phyloP scores from a whole-genome alignment of 768 basidiomycete genomes.

The Russula compacta region DNA sequence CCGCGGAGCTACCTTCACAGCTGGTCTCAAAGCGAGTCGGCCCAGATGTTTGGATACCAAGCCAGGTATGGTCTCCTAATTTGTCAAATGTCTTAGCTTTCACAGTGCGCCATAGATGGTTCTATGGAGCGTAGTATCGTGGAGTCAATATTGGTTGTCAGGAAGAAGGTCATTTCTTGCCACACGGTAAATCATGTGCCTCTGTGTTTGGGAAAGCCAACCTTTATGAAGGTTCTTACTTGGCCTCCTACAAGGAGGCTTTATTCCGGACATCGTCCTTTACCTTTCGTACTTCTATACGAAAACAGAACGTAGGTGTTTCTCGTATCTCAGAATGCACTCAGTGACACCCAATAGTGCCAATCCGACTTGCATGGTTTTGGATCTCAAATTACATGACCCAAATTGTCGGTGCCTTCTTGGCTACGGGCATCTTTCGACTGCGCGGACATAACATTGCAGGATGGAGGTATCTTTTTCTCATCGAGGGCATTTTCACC shows the following conservation, averaged over 20 bases:
- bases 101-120: not conserved
- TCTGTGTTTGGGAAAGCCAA: not conserved
- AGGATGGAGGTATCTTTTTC: not conserved
- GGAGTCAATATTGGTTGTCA: not conserved
- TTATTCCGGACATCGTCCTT: not conserved
- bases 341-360: not conserved
- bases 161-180: not conserved
- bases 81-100: not conserved
- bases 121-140: not conserved
- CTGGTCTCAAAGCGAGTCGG: not conserved
- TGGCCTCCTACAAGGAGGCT: not conserved
- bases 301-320: not conserved
- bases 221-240: not conserved
- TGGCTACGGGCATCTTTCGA: not conserved
- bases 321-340: not conserved
- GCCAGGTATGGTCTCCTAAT: not conserved
- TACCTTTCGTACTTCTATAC: not conserved
- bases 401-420: not conserved
- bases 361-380: not conserved
- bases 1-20: not conserved
- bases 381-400: not conserved
- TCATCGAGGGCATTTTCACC: not conserved
- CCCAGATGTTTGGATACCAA: not conserved
- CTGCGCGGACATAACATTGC: not conserved
- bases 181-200: not conserved